phyloP scores from a whole-genome alignment of 2,329 filamentous ascomycete genomes.

The Camptophora hylomeconis region DNA sequence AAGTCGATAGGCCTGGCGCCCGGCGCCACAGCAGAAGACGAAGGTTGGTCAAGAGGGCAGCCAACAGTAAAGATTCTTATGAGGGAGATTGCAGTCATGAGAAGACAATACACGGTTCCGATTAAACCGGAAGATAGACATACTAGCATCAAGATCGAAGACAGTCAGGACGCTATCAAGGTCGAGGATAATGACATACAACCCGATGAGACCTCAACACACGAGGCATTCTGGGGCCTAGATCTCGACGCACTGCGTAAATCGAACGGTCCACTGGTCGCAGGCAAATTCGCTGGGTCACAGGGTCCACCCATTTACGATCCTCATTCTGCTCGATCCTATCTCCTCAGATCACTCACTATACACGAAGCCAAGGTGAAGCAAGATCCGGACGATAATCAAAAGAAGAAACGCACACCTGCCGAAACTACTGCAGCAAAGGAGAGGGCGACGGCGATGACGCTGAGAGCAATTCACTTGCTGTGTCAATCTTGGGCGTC shows the following conservation, averaged over 20 bases:
- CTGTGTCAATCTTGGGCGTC: slow-evolving; percentile 62
- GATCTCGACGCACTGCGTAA: slow-evolving; percentile 43
- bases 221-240: slow-evolving; percentile 42
- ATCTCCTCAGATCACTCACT: slow-evolving; percentile 38
- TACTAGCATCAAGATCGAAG: too few species aligned
- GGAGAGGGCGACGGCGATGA: slow-evolving; percentile 53
- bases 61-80: slow-evolving; percentile 61
- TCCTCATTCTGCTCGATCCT: slow-evolving; percentile 53
- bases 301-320: slow-evolving; percentile 57
- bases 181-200: slow-evolving; percentile 1
- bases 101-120: slow-evolving; percentile 43
- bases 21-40: slow-evolving; percentile 51
- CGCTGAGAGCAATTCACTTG: slow-evolving; percentile 59
- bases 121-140: slow-evolving; percentile 33
- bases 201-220: slow-evolving; percentile 7
- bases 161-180: slow-evolving; percentile 4
- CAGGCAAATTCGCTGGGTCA: slow-evolving; percentile 12
- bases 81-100: slow-evolving; percentile 60
- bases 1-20: slow-evolving; percentile 59
- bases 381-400: slow-evolving; percentile 1
- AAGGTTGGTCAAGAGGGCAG: slow-evolving; percentile 63
- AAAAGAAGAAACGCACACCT: slow-evolving; percentile 34
- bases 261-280: slow-evolving; percentile 23
- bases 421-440: slow-evolving; percentile 47
- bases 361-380: slow-evolving; percentile 13